Evolutionary conservation across 2,329 filamentous ascomycete genomes (phyloP), one percentile per base, ranked within the genome.

Genomic region (Curvularia hawaiiensis): DNA sequence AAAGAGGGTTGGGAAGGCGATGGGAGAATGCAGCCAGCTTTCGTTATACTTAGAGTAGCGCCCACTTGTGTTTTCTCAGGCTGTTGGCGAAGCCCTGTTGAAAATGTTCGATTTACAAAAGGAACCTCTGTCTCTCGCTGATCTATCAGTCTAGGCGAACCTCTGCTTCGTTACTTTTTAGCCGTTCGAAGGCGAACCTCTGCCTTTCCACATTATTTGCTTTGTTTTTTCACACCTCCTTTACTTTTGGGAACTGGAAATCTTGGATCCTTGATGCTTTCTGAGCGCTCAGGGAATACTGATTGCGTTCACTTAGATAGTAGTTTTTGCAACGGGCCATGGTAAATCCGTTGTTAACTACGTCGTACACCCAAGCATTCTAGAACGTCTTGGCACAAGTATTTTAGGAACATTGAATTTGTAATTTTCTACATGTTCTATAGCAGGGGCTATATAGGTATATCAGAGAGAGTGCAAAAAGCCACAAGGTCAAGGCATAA

Each of bases 31-130:
- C 3, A 16, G 35, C 14, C 35, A 38, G 7, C 35, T n/a, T 26
- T 48, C 46, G 14, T 14, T 44, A 9, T 44, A 44, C 41, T 49
- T 24, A 45, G 58, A 62, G 54, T 60, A 64, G 62, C 62, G 60
- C 49, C 53, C n/a, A 58, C 14, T 43, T 40, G 4, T 52, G 43
- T 45, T 51, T 24, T 30, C 30, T 22, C 48, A 55, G 39, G 20
- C 38, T n/a, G 45, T 39, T 43, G 49, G 69, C 68, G 68, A 60
- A 72, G 63, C 66, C 64, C 70, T 72, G 61, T 24, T 51, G 48
- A 53, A 63, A 53, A 59, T 60, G 10, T 49, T 24, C n/a, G 3
- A 12, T 60, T 60, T 35, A 10, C 11, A 50, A 63, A 59, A 48
- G 52, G 60, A 61, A 65, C 56, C 63, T 69, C 66, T 68, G 65